phyloP scores from a whole-genome alignment of 1,284 basidiomycete genomes.

The Peniophora sp. region DNA sequence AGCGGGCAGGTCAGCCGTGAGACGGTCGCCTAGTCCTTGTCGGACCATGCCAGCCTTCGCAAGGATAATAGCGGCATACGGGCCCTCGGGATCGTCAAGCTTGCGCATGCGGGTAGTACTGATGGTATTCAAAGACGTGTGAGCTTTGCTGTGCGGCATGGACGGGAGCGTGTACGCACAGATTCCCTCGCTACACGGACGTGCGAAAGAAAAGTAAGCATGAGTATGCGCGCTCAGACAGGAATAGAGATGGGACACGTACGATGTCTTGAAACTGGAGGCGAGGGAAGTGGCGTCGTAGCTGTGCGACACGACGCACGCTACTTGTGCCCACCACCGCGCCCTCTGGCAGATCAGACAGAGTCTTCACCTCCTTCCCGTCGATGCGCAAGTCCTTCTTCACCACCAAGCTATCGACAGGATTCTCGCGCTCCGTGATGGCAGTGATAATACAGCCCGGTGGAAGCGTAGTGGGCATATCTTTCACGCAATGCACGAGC shows the following conservation, averaged over 20 bases:
- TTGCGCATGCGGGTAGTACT: conserved; percentile 85
- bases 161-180: conserved; percentile 40
- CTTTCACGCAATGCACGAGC: conserved; percentile 92
- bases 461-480: conserved; percentile 86
- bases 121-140: background rate
- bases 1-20: conserved; percentile 70
- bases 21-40: conserved; percentile 68
- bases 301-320: conserved; percentile 87
- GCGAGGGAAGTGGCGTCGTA: conserved; percentile 73
- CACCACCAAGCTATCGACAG: conserved; percentile 85
- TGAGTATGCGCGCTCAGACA: background rate
- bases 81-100: conserved; percentile 81
- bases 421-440: conserved; percentile 84
- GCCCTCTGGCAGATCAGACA: conserved; percentile 85
- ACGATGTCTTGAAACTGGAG: conserved; percentile 88
- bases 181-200: conserved; percentile 59
- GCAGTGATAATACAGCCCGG: conserved; percentile 83
- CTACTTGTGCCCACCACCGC: conserved; percentile 93
- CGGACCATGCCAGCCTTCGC: conserved; percentile 93
- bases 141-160: background rate
- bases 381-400: conserved; percentile 70
- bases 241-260: conserved; percentile 27
- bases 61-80: conserved; percentile 86
- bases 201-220: conserved; percentile 6
- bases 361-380: conserved; percentile 62